Evolutionary conservation across 257 asterid species (phyloP).

Genomic region (Nicotiana otophora): DNA sequence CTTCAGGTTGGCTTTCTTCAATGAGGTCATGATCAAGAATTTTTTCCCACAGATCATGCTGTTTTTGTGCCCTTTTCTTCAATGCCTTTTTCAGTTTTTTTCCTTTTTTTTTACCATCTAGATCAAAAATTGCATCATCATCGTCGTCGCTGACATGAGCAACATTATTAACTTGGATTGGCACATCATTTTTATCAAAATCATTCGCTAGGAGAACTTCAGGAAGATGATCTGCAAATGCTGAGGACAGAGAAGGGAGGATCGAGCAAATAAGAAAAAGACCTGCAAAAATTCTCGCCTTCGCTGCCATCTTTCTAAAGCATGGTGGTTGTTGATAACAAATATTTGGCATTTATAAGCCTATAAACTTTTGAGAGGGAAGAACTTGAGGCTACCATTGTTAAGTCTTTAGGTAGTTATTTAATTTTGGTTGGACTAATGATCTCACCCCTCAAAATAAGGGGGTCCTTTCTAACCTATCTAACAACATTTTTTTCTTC

Average conservation of each 20-base stretch:
- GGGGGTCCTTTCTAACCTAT: neutral
- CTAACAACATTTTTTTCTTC: neutral
- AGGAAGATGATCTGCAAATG: slow-evolving; percentile 7
- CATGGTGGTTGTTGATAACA: neutral
- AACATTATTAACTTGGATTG: neutral
- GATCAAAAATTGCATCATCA: neutral
- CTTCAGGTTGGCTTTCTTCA: neutral
- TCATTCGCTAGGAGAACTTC: neutral
- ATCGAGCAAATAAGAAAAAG: slow-evolving; percentile 27
- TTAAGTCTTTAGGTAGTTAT: neutral
- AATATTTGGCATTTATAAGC: slow-evolving; percentile 12
- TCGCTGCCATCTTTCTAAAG: slow-evolving; percentile 28
- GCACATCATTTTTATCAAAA: neutral
- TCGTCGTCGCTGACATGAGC: neutral
- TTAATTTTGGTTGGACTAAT: slow-evolving; percentile 4
- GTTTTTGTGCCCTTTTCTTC: neutral
- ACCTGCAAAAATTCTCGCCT: slow-evolving; percentile 28
- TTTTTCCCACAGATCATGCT: neutral
- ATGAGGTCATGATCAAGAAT: neutral
- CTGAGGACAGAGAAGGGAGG: slow-evolving; percentile 37
- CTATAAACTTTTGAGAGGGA: neutral
- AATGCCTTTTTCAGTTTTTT: neutral
- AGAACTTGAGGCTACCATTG: neutral
- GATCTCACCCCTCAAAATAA: neutral
- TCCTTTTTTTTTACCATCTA: neutral